Base-by-base conservation (phyloP, 441 rosid species). In the Syzygium malaccense region DNA sequence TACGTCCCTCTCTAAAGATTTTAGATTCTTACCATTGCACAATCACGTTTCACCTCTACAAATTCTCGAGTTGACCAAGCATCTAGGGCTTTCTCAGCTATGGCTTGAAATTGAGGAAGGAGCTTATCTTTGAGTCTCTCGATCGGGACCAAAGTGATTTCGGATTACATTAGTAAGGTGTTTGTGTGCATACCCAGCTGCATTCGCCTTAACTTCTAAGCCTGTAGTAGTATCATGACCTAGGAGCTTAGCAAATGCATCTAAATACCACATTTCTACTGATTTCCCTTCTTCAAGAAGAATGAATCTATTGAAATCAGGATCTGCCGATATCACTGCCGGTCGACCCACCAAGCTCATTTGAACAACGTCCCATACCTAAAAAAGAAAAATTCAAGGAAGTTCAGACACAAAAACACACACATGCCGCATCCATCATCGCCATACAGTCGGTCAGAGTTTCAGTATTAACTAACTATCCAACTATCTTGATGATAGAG, bases 311-410 rank as follows among this genome's bases (percentile, higher is more conserved):
- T 94, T 93, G 57, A 95, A 58, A 68, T 91, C 93, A 13, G 93
- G 89, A 86, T 95, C 94, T 4, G 91, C 90, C 3, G 94, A 92
- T 9, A 93, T 85, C 55, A 93, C 91, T 49, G 90, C 79, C 10
- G 89, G 89, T 14, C 87, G 86, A 23, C 94, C 95, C 26, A 89
- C 92, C 85, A 94, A 32, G 71, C 55, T 94, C n/a, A 94, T 93
- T 86, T 90, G 83, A 94, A 94, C 25, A 95, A 78, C 20, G 33
- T 33, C 33, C 33, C 33, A 33, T 33, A 33, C 33, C 33, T 33
- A 33, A 33, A 33, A 33, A 33, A 33, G 33, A 33, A 33, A 33
- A 33, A 33, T 33, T 33, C 33, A 33, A 33, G 33, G 33, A 33
- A 33, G 33, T 33, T 33, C 33, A 33, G 33, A 33, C 33, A 33